Conservation (phyloP, 2,329 filamentous ascomycete species). For the Capronia americana region DNA sequence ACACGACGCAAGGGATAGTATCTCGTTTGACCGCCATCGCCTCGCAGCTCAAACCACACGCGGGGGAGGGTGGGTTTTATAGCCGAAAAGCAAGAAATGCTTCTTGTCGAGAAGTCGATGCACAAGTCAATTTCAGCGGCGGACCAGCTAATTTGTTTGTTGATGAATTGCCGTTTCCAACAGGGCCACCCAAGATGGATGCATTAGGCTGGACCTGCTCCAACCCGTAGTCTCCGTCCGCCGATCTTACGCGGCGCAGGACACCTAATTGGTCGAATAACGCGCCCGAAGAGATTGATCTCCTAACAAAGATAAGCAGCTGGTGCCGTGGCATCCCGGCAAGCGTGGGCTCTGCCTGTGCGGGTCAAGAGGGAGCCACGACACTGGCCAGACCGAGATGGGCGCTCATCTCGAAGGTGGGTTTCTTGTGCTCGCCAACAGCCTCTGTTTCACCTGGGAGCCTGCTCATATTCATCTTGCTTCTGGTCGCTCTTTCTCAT, state of each 20-base stretch:
- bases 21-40: not conserved
- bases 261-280: not conserved
- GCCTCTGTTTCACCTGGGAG: not conserved
- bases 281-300: slow-evolving; percentile 22
- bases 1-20: not conserved
- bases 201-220: not conserved
- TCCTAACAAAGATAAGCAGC: slow-evolving; percentile 4
- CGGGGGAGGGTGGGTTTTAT: not conserved
- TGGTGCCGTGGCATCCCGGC: slow-evolving; percentile 6
- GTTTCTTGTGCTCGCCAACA: not conserved
- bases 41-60: not conserved
- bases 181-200: not conserved
- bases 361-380: not conserved
- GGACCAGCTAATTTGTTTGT: slow-evolving; percentile 27
- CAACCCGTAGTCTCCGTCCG: not conserved
- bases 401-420: not conserved
- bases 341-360: not conserved
- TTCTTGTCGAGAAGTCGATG: not conserved
- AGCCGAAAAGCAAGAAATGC: not conserved
- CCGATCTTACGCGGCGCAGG: slow-evolving; percentile 2
- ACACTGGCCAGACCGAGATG: not conserved
- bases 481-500: slow-evolving; percentile 12
- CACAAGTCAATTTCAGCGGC: slow-evolving; percentile 4
- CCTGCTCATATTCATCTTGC: slow-evolving; percentile 1
- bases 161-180: slow-evolving; percentile 24